phyloP scores from a whole-genome alignment of 805 yeast species.

The Candida multigemmis region DNA sequence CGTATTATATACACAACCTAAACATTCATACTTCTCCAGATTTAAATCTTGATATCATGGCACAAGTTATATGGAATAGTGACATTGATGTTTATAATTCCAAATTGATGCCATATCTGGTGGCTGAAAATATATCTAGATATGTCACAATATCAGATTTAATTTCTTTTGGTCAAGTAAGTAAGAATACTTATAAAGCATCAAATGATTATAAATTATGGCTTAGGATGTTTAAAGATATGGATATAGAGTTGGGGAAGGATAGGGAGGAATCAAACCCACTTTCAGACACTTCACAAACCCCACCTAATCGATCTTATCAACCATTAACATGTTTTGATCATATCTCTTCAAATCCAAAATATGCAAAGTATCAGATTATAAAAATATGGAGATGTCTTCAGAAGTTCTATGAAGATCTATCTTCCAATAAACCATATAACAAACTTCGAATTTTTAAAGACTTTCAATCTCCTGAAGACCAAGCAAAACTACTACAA shows the following conservation, averaged over 20 bases:
- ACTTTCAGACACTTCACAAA: conserved; percentile 2
- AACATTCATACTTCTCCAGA: conserved; percentile 3
- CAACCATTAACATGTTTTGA: conserved; percentile 29
- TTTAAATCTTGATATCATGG: conserved; percentile 13
- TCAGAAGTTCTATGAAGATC: conserved; percentile 37
- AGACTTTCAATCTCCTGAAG: conserved; percentile 39
- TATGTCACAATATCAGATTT: conserved; percentile 30
- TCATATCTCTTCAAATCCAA: conserved; percentile 12
- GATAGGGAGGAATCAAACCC: conserved; percentile 3
- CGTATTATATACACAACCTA: neutral
- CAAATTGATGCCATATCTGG: conserved; percentile 27
- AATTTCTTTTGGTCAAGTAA: conserved; percentile 26
- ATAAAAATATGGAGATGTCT: conserved; percentile 28
- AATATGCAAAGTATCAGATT: conserved; percentile 29
- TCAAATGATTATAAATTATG: conserved; percentile 31
- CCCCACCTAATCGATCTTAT: too few relatives aligned
- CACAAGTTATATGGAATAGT: conserved; percentile 37
- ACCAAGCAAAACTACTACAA: conserved; percentile 38
- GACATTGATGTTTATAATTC: conserved; percentile 36
- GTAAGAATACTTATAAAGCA: conserved; percentile 26
- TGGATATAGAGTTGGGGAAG: conserved; percentile 28
- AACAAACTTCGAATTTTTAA: conserved; percentile 37
- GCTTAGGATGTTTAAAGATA: conserved; percentile 22
- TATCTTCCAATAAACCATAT: conserved; percentile 30
- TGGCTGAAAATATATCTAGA: conserved; percentile 24